Conservation (phyloP, 306 rosid genomes). For the Quercus aquifolioides region DNA sequence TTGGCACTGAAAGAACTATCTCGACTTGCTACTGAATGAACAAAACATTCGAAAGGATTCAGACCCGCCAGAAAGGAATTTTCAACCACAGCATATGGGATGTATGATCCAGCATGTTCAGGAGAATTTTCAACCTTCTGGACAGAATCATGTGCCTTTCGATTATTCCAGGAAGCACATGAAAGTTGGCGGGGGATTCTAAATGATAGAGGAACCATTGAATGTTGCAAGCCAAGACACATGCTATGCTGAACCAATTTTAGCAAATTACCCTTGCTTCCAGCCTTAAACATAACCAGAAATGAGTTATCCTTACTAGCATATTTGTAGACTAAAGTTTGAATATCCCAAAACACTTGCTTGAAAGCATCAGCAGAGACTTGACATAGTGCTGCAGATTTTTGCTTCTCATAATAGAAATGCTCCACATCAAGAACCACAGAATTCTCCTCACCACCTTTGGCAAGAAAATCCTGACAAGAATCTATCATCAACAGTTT, state of each 20-base stretch:
- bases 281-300: conserved; percentile 82
- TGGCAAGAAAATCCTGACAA: conserved; percentile 43
- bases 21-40: conserved; percentile 84
- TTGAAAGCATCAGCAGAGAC: conserved; percentile 81
- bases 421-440: conserved; percentile 38
- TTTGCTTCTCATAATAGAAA: conserved; percentile 64
- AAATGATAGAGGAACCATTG: conserved; percentile 70
- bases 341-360: conserved; percentile 70
- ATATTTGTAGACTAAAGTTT: conserved; percentile 62
- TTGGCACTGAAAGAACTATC: conserved; percentile 88
- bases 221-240: conserved; percentile 96
- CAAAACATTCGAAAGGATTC: conserved; percentile 91
- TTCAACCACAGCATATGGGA: conserved; percentile 81
- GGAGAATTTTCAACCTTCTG: conserved; percentile 35
- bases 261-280: conserved; percentile 92
- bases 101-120: conserved; percentile 49
- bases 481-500: conserved; percentile 63
- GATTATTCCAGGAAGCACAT: conserved; percentile 80
- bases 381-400: conserved; percentile 68
- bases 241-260: conserved; percentile 82
- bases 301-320: conserved; percentile 57
- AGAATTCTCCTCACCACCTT: conserved; percentile 32
- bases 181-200: conserved; percentile 67
- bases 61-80: conserved; percentile 79
- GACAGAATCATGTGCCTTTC: conserved; percentile 35